Evolutionary conservation across 768 basidiomycete species (phyloP).

Genomic region (Russula sp.): DNA sequence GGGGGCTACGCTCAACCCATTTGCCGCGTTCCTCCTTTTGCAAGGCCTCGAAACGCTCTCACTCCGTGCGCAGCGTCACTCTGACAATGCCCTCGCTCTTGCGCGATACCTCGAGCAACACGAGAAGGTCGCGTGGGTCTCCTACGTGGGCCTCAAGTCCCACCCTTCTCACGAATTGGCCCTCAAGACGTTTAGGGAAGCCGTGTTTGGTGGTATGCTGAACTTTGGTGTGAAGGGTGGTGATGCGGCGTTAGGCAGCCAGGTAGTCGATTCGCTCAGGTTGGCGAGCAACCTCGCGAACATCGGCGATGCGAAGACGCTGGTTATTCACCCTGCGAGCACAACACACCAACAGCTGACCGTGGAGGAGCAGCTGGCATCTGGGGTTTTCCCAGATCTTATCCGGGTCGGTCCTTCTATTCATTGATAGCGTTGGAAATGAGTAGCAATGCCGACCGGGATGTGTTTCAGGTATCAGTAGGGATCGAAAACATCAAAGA

Average conservation of each 20-base stretch:
- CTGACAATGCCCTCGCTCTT: conserved; percentile 59
- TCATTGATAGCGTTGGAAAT: background rate
- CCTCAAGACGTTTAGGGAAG: conserved; percentile 43
- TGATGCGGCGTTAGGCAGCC: conserved; percentile 40
- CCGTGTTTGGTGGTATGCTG: conserved; percentile 63
- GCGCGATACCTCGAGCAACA: conserved; percentile 58
- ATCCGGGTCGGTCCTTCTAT: conserved; percentile 46
- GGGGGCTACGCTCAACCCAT: conserved; percentile 60
- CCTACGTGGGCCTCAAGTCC: conserved; percentile 59
- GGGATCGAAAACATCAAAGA: conserved; percentile 37
- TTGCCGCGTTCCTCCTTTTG: conserved; percentile 67
- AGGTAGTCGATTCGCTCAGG: conserved; percentile 61
- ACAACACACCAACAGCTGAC: conserved; percentile 72
- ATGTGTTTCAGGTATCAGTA: conserved; percentile 31
- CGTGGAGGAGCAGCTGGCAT: conserved; percentile 47
- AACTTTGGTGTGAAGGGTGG: conserved; percentile 72
- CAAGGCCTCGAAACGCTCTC: conserved; percentile 75
- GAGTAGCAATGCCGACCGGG: background rate
- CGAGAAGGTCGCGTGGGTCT: conserved; percentile 66
- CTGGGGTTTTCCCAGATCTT: conserved; percentile 71
- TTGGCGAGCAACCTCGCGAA: conserved; percentile 70
- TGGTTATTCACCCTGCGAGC: conserved; percentile 70
- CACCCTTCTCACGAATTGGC: conserved; percentile 60
- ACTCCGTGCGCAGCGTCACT: conserved; percentile 63
- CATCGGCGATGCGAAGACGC: conserved; percentile 69